phyloP scores from a whole-genome alignment of 1,284 basidiomycete genomes.

The Sporisorium scitamineum region DNA sequence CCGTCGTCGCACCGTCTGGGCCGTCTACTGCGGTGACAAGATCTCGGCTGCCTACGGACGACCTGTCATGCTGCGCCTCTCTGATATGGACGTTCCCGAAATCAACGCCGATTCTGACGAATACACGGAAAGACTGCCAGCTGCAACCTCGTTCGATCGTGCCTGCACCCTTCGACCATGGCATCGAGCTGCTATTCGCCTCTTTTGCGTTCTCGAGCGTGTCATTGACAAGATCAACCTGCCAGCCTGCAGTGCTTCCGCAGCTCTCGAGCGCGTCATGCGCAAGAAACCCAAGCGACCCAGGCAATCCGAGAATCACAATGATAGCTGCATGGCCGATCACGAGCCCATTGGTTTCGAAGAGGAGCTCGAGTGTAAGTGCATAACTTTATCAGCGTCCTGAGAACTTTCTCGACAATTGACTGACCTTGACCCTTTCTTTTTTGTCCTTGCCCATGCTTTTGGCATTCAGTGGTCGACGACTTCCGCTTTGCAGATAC shows the following conservation, averaged over 20 bases:
- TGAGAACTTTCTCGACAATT: not conserved
- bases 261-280: constrained; percentile 47
- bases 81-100: constrained; percentile 52
- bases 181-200: constrained; percentile 48
- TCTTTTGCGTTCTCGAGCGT: constrained; percentile 49
- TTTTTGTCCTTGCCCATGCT: not conserved
- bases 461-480: constrained; percentile 19
- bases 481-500: constrained; percentile 45
- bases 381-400: not conserved
- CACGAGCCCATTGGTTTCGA: constrained; percentile 48
- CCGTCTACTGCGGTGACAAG: constrained; percentile 52
- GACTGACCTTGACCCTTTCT: not conserved
- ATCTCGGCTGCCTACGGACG: constrained; percentile 51
- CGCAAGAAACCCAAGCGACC: constrained; percentile 51
- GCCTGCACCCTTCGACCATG: constrained; percentile 43
- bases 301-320: constrained; percentile 43
- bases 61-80: constrained; percentile 48
- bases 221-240: constrained; percentile 57
- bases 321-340: constrained; percentile 52
- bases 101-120: constrained; percentile 46
- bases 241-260: constrained; percentile 45
- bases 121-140: constrained; percentile 45
- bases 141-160: constrained; percentile 46
- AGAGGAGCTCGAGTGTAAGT: constrained; percentile 40
- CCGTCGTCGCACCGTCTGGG: constrained; percentile 47